A percentile compares a stretch with the other conserved stretches of the same genome.
These are phyloP conservation scores for Colletotrichum tofieldiae DNA, from an alignment of 2,329 filamentous ascomycete species.

Conservation along the genomic window DNA sequence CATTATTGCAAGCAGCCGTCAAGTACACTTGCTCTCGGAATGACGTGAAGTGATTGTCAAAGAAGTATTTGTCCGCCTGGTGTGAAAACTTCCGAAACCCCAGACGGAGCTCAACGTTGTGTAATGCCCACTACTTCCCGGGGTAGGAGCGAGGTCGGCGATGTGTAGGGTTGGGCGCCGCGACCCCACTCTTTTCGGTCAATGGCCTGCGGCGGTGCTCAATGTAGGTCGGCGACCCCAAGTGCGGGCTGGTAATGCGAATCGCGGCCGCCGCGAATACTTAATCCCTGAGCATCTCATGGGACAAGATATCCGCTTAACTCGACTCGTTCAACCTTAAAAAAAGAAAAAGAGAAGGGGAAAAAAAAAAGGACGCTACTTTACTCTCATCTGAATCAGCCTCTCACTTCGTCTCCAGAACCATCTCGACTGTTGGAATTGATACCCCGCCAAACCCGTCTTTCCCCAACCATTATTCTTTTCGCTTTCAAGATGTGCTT, in stretches of 20 bases:
- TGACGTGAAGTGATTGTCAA: neutral
- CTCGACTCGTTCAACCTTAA: neutral
- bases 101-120: neutral
- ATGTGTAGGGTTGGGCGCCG: conserved; percentile 16
- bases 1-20: neutral
- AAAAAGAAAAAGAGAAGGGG: too few species aligned
- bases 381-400: neutral
- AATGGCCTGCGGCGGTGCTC: conserved; percentile 27
- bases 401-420: neutral
- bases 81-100: neutral
- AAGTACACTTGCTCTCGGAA: neutral
- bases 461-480: neutral
- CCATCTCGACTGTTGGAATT: neutral
- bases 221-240: conserved; percentile 40
- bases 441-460: neutral
- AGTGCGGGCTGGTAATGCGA: conserved; percentile 12
- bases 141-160: conserved; percentile 37
- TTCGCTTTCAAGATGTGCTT: conserved; percentile 56
- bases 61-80: neutral
- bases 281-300: conserved; percentile 26
- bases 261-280: conserved; percentile 38
- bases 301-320: neutral
- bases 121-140: neutral
- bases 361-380: neutral
- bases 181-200: conserved; percentile 23